Conservation (phyloP, 73 alveolate genomes). For the Tetrahymena elliotti region DNA sequence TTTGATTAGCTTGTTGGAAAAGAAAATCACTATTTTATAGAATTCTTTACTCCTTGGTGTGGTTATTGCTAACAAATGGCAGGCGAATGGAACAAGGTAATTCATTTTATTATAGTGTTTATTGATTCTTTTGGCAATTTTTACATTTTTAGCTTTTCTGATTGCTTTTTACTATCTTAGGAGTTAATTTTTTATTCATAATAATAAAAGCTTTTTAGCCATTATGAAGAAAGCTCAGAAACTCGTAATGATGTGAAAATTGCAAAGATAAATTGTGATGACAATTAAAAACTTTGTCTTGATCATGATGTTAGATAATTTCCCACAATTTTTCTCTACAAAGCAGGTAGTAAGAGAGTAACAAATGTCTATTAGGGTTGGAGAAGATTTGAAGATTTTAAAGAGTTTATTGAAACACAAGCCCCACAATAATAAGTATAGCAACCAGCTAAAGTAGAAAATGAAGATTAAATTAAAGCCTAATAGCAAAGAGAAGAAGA, state of each 20-base stretch:
- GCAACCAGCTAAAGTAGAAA: neutral
- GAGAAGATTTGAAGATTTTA: neutral
- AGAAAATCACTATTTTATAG: neutral
- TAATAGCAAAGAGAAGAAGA: neutral
- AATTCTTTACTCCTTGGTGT: neutral
- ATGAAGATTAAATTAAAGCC: neutral
- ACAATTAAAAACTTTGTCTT: neutral
- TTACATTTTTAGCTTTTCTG: neutral
- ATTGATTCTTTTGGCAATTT: neutral
- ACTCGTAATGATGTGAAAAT: neutral
- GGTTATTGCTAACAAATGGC: neutral
- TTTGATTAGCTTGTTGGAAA: neutral
- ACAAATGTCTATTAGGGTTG: neutral
- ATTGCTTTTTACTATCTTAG: neutral
- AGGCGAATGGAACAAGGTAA: neutral
- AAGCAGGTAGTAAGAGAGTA: neutral
- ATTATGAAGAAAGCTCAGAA: neutral
- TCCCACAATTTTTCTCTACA: neutral
- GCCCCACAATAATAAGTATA: neutral
- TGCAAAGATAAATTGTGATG: neutral
- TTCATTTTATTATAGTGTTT: neutral
- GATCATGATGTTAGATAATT: neutral
- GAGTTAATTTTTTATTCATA: neutral
- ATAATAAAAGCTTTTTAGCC: neutral
- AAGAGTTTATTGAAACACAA: neutral